A percentile compares a stretch with the other conserved stretches of the same genome.
Evolutionary conservation across 768 basidiomycete species (phyloP).

Genomic region (Candolleomyces efflorescens): DNA sequence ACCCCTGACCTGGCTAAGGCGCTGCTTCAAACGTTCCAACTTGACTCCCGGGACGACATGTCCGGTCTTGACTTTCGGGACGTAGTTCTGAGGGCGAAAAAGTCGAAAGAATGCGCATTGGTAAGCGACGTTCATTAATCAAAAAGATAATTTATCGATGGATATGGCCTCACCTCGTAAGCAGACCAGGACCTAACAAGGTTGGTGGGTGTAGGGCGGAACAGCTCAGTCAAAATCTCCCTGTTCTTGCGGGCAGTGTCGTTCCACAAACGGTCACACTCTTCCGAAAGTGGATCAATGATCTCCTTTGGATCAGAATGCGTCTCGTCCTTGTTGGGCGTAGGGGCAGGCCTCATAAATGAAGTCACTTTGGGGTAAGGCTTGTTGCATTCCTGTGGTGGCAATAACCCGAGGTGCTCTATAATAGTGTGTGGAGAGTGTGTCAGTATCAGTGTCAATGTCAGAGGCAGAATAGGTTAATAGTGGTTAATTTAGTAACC

Average conservation of each 20-base stretch:
- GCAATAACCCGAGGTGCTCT: slow-evolving; percentile 88
- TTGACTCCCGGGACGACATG: slow-evolving; percentile 73
- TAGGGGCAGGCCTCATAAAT: slow-evolving; percentile 81
- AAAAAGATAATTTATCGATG: not conserved
- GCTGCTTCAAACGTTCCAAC: slow-evolving; percentile 68
- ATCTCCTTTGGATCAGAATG: slow-evolving; percentile 49
- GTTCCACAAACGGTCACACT: slow-evolving; percentile 55
- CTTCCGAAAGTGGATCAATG: slow-evolving; percentile 78
- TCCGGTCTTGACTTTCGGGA: slow-evolving; percentile 73
- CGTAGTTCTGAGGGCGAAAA: slow-evolving; percentile 49
- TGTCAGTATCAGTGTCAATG: slow-evolving; percentile 4
- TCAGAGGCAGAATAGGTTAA: not conserved
- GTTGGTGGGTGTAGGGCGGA: slow-evolving; percentile 84
- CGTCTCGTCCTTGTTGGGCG: slow-evolving; percentile 65
- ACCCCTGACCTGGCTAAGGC: slow-evolving; percentile 65
- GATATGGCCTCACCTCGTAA: slow-evolving; percentile 56
- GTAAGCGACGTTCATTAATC: not conserved
- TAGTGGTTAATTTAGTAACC: not conserved
- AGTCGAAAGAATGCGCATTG: not conserved
- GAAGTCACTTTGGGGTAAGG: slow-evolving; percentile 34
- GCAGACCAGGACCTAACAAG: slow-evolving; percentile 72
- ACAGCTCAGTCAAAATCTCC: slow-evolving; percentile 82
- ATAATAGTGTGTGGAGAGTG: slow-evolving; percentile 1
- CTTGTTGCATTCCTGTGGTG: slow-evolving; percentile 54
- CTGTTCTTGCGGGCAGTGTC: slow-evolving; percentile 76